Evolutionary conservation across 2,329 filamentous ascomycete genomes (phyloP).

Genomic region (Metarhizium guizhouense): DNA sequence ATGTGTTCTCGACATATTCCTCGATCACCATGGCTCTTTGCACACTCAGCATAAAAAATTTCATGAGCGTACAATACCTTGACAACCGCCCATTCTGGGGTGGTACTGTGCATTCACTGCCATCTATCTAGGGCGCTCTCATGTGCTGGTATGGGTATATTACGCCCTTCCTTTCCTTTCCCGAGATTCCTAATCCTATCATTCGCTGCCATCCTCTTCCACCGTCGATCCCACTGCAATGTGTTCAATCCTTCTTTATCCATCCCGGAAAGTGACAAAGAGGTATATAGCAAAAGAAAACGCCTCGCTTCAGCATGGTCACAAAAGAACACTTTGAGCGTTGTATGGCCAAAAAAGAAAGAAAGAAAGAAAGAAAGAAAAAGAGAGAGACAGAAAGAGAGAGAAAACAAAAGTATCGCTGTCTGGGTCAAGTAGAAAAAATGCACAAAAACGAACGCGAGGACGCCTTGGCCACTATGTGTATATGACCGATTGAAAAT

Average conservation of each 20-base stretch:
- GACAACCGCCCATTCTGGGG: no score
- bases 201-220: not conserved
- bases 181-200: not conserved
- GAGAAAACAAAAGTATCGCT: not conserved
- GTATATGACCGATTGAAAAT: not conserved
- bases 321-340: not conserved
- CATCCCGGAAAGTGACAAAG: not conserved
- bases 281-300: slow-evolving; percentile 4
- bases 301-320: slow-evolving; percentile 1
- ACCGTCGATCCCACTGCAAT: not conserved
- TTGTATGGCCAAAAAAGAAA: not conserved
- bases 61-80: no score
- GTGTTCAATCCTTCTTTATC: not conserved
- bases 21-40: no score
- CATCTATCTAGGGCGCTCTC: not conserved
- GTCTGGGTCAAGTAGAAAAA: not conserved
- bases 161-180: not conserved
- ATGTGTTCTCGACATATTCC: no score
- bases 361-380: not conserved
- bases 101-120: not conserved
- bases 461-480: not conserved
- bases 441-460: not conserved
- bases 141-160: not conserved
- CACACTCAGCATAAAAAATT: no score
- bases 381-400: not conserved